Base-by-base conservation (phyloP, 2,329 filamentous ascomycete species). In the Rhinocladiella mackenziei region DNA sequence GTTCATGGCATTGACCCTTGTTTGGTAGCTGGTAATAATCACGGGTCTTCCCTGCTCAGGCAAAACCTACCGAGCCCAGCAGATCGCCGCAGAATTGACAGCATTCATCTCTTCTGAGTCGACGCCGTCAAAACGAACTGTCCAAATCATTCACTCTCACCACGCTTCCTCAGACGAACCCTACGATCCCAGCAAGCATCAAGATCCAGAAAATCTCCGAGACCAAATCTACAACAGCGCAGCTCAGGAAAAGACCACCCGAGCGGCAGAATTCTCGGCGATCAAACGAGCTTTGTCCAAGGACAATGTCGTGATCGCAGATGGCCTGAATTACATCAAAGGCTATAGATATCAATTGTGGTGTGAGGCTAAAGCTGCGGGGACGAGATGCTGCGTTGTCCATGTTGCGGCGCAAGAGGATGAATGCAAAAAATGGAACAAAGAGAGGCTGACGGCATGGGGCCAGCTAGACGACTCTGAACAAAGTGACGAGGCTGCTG, bases 261-360 rank as follows among this genome's bases (percentile, higher is more conserved):
- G 79, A 2, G 80, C 77, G 18, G 73, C 78, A 14, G 73, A 78
- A 47, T 78, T 77, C 55, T 76, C 76, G 8, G 76, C 78, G 48
- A 73, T 81, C 45, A 82, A 81, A 62, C 70, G 80, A 23, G 65
- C 70, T 15, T 63, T 83, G 33, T 70, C 70, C 13, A 70, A 70
- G 37, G 75, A 81, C 59, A 74, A 71, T 35, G 74, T 83, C 45
- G 77, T 83, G 31, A 75, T 83, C 38, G 73, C 79, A 2, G 79
- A 83, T 61, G 76, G 75, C 22, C 70, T 81, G 66, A 82, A 83
- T 60, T 83, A 83, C 61, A 83, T 83, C 65, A 83, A 83, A 62
- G 80, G 79, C 14, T 82, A 77, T 62, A 70, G 79, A 28, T 83
- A 83, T 57, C 80, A 83, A 64, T 62, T 83, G 31, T 82, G 79